Base-by-base conservation (phyloP, 2,329 filamentous ascomycete genomes). In the Pseudonectria buxi region DNA sequence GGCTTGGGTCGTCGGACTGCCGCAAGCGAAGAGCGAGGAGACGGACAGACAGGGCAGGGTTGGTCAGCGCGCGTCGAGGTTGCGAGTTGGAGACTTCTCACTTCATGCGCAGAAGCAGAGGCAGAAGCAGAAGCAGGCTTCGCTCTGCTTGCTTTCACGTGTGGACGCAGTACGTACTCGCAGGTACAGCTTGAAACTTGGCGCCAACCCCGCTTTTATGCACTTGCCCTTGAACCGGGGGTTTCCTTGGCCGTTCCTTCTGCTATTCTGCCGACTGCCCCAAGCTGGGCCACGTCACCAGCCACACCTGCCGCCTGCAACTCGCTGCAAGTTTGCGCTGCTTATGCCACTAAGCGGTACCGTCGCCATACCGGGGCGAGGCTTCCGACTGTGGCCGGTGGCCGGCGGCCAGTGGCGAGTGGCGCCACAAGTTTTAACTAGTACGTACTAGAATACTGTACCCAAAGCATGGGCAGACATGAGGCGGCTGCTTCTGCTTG, bases 81-180 rank as follows among this genome's bases (percentile, higher is more conserved):
- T 46, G 47, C 5, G 18, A 22, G 18, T 22, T 6, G 18, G 9
- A 22, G 18, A 22, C 18, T 22, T 22, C 18, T 6, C 9, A 46
- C 47, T 54, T 54, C 51, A 54, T 54, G 51, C 48, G 45, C 29
- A 33, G 24, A 34, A 35, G 44, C 44, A 44, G n/a, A n/a, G n/a
- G 33, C 39, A 44, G 39, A 42, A 43, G 37, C 37, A 30, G 28
- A 31, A 22, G 24, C 29, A 24, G 29, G 18, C 18, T 22, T 22
- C 18, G 18, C 18, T 6, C 18, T 9, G 18, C 5, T 22, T 9
- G 18, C 5, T 22, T 53, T 52, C 50, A 53, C 50, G 50, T 53
- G 50, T 47, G 42, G 27, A 9, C 9, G 9, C 18, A 9, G 18
- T 22, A 22, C 18, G 14, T 27, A 24, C 26, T 35, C 37, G n/a